These are phyloP conservation scores for Ogataea saltuana DNA, from an alignment of 805 yeast genomes.

Conservation along the genomic window DNA sequence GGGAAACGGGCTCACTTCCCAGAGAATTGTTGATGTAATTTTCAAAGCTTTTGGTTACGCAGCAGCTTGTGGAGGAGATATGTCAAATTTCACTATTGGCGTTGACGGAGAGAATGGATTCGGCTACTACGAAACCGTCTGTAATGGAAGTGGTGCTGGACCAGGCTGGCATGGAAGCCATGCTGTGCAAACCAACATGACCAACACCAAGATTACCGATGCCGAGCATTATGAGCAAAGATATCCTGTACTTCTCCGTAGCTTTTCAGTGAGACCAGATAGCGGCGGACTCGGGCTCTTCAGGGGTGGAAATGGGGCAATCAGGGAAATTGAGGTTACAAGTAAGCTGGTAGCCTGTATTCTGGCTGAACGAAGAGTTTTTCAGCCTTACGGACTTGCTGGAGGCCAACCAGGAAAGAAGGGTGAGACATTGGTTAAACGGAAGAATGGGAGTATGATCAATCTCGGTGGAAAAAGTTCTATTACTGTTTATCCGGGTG, in stretches of 20 bases:
- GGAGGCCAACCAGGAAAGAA: slow-evolving; percentile 47
- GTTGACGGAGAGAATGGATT: slow-evolving; percentile 44
- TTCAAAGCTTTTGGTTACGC: slow-evolving; percentile 54
- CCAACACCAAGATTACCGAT: slow-evolving; percentile 56
- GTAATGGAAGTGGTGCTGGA: slow-evolving; percentile 55
- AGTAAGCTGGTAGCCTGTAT: slow-evolving; percentile 25
- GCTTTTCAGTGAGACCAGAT: slow-evolving; percentile 41
- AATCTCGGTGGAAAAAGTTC: slow-evolving; percentile 31
- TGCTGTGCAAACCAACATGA: slow-evolving; percentile 54
- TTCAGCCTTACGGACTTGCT: slow-evolving; percentile 46
- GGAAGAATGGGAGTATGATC: slow-evolving; percentile 18
- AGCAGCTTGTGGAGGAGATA: slow-evolving; percentile 58
- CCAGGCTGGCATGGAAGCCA: slow-evolving; percentile 46
- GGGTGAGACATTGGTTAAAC: slow-evolving; percentile 35
- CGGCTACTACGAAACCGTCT: slow-evolving; percentile 53
- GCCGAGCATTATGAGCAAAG: slow-evolving; percentile 52
- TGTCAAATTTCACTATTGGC: slow-evolving; percentile 57
- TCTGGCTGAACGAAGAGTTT: slow-evolving; percentile 44
- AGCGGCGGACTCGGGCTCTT: slow-evolving; percentile 50
- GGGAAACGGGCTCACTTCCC: slow-evolving; percentile 56
- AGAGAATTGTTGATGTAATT: slow-evolving; percentile 52
- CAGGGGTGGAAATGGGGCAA: slow-evolving; percentile 50
- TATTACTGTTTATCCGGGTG: slow-evolving; percentile 30
- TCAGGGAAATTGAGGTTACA: slow-evolving; percentile 23
- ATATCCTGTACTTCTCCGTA: slow-evolving; percentile 49